Evolutionary conservation across 164 flowering plant genomes (phyloP).

Genomic region (Liriodendron chinense): DNA sequence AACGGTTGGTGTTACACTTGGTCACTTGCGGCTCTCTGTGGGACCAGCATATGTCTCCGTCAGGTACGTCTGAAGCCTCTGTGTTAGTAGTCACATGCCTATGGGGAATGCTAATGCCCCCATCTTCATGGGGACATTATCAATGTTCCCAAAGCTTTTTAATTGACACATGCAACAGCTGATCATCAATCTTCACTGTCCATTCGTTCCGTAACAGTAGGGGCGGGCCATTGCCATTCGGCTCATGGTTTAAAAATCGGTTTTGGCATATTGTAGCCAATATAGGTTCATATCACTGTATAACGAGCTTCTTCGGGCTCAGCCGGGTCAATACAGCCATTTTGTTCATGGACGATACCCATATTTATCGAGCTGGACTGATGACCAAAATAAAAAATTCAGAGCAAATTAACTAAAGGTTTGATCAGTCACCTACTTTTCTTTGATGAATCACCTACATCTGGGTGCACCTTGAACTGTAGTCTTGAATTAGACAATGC

Average conservation of each 20-base stretch:
- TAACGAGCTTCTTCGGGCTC: too few relatives aligned
- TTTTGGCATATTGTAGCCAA: too few relatives aligned
- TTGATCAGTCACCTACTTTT: too few relatives aligned
- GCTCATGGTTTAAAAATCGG: too few relatives aligned
- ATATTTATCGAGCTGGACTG: too few relatives aligned
- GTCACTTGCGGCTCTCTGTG: constrained; percentile 87
- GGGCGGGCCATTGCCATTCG: not conserved
- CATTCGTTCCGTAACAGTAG: not conserved
- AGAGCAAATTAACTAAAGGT: too few relatives aligned
- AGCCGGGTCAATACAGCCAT: too few relatives aligned
- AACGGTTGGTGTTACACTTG: constrained; percentile 97
- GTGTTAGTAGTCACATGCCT: not conserved
- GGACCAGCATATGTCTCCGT: constrained; percentile 88
- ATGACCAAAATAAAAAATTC: too few relatives aligned
- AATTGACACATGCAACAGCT: not conserved
- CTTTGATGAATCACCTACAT: not conserved
- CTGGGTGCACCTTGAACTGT: not conserved
- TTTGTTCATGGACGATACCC: too few relatives aligned
- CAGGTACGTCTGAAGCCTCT: constrained; percentile 47
- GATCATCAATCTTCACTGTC: not conserved
- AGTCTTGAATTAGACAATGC: not conserved
- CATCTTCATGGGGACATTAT: not conserved
- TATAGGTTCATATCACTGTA: too few relatives aligned
- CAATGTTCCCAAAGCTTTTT: not conserved
- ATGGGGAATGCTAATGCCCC: not conserved